These are phyloP conservation scores for Colletotrichum higginsianum DNA, from an alignment of 2,329 filamentous ascomycete genomes.

Conservation along the genomic window DNA sequence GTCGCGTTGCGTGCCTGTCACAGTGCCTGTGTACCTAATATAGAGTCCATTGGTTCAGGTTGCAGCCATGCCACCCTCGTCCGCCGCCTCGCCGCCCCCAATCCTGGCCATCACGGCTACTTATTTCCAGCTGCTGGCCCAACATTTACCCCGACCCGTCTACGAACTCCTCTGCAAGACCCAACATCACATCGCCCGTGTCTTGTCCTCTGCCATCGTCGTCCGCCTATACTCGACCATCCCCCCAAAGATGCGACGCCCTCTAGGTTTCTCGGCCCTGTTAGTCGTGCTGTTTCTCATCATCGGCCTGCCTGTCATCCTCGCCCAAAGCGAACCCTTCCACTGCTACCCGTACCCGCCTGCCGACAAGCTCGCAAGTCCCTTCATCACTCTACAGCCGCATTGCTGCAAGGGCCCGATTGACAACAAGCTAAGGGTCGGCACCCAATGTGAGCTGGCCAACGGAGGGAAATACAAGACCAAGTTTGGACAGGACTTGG, in stretches of 20 bases:
- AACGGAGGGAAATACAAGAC: slow-evolving; percentile 37
- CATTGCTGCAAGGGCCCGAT: slow-evolving; percentile 38
- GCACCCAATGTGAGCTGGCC: slow-evolving; percentile 30
- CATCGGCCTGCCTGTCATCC: slow-evolving; percentile 34
- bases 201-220: slow-evolving; percentile 27
- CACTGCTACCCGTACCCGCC: slow-evolving; percentile 40
- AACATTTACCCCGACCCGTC: slow-evolving; percentile 37
- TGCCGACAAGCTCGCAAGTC: slow-evolving; percentile 26
- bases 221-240: slow-evolving; percentile 28
- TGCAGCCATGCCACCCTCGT: slow-evolving; percentile 25
- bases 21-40: neutral
- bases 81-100: slow-evolving; percentile 31
- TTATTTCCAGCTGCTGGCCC: slow-evolving; percentile 33
- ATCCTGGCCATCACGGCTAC: slow-evolving; percentile 39
- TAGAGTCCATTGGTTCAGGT: slow-evolving; percentile 15
- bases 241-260: slow-evolving; percentile 37
- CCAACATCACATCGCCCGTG: slow-evolving; percentile 14
- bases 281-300: slow-evolving; percentile 25
- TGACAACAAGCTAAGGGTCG: slow-evolving; percentile 35
- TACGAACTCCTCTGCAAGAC: slow-evolving; percentile 26
- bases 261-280: slow-evolving; percentile 31
- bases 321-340: slow-evolving; percentile 39
- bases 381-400: slow-evolving; percentile 36
- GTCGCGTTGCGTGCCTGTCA: neutral
- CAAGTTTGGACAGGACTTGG: slow-evolving; percentile 41